phyloP scores from a whole-genome alignment of 345 rosid genomes.

The Orychophragmus violaceus region DNA sequence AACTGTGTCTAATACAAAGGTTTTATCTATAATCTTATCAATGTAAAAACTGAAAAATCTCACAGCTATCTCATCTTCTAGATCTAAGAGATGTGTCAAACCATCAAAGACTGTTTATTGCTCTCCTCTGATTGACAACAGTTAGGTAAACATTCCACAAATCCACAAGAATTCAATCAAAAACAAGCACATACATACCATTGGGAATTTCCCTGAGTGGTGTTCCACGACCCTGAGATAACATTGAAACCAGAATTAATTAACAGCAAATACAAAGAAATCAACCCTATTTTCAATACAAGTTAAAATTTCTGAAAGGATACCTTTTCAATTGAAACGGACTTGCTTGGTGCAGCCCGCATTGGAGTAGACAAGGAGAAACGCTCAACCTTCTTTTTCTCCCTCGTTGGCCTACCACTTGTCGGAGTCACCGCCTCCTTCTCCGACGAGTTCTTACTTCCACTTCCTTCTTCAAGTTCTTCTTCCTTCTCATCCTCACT shows the following conservation, averaged over 20 bases:
- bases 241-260: background rate
- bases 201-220: constrained; percentile 88
- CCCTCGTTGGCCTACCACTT: constrained; percentile 77
- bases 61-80: background rate
- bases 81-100: constrained; percentile 2
- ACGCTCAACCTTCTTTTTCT: constrained; percentile 83
- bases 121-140: background rate
- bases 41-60: background rate
- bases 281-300: background rate
- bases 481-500: constrained; percentile 12
- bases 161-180: background rate
- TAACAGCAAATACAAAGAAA: background rate
- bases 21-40: background rate
- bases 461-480: constrained; percentile 24
- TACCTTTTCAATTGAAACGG: constrained; percentile 71
- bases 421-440: constrained; percentile 45
- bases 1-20: too few species aligned
- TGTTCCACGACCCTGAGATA: constrained; percentile 74
- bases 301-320: background rate
- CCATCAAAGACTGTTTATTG: background rate
- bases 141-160: background rate
- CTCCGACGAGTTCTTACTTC: constrained; percentile 32
- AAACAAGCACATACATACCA: constrained; percentile 39
- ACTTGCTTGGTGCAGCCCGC: constrained; percentile 48
- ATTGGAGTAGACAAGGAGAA: constrained; percentile 59